Percentiles rank a stretch among this genome's conserved stretches.
These are phyloP conservation scores for Fusarium stilboides DNA, from an alignment of 2,329 filamentous ascomycete genomes.

Conservation along the genomic window DNA sequence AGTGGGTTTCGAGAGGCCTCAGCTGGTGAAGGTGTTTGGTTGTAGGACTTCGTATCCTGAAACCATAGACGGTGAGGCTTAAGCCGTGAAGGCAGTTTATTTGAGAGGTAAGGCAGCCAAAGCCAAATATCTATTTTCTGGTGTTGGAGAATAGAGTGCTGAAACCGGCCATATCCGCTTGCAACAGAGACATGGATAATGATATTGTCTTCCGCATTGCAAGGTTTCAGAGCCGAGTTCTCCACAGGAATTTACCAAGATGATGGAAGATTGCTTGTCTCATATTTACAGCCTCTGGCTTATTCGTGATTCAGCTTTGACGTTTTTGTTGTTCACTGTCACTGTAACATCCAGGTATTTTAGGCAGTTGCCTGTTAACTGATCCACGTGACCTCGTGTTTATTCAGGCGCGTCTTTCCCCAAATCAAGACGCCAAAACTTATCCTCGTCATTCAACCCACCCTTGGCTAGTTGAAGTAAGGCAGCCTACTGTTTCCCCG, in stretches of 20 bases:
- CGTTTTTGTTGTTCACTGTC: neutral
- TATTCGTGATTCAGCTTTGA: conserved; percentile 1
- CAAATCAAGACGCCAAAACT: conserved; percentile 16
- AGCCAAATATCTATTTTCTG: conserved; percentile 3
- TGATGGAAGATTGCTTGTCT: neutral
- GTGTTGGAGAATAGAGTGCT: neutral
- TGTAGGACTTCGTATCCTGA: conserved; percentile 7
- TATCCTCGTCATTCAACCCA: conserved; percentile 15
- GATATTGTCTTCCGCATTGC: neutral
- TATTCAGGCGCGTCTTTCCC: conserved; percentile 36
- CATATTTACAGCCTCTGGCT: neutral
- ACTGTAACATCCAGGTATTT: neutral
- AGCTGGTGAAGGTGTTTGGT: conserved; percentile 15
- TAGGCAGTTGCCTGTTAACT: conserved; percentile 11
- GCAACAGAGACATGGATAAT: conserved; percentile 21
- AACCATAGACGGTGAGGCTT: conserved; percentile 8
- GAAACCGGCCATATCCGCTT: conserved; percentile 23
- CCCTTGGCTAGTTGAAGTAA: conserved; percentile 2
- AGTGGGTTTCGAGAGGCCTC: conserved; percentile 42
- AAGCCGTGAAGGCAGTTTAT: neutral
- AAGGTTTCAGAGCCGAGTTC: neutral
- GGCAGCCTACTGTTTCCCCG: conserved; percentile 5
- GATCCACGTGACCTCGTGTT: conserved; percentile 49
- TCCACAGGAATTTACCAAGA: neutral
- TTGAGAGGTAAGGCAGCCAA: neutral